phyloP scores from a whole-genome alignment of 208 protist species.

The Porcisia deanei region DNA sequence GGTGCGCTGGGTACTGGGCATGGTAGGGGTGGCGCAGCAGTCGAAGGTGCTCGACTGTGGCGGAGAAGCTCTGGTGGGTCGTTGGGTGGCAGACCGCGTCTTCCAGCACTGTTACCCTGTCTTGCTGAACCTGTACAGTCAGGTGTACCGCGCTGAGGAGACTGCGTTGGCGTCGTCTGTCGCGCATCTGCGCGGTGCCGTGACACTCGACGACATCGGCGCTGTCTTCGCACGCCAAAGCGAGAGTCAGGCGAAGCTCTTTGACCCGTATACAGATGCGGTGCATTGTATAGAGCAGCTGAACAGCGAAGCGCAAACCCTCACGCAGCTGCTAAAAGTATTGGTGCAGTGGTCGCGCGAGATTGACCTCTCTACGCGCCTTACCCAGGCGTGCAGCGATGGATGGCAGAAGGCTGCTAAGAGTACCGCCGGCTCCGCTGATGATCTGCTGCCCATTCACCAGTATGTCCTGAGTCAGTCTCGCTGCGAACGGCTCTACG shows the following conservation, averaged over 20 bases:
- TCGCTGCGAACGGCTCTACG: constrained; percentile 47
- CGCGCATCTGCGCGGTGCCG: constrained; percentile 44
- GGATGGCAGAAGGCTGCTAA: neutral
- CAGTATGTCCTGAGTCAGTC: constrained; percentile 82
- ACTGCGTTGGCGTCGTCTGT: constrained; percentile 37
- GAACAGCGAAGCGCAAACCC: constrained; percentile 33
- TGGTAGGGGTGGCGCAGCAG: constrained; percentile 44
- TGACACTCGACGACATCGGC: constrained; percentile 82
- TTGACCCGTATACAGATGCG: constrained; percentile 86
- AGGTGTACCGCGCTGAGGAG: constrained; percentile 62
- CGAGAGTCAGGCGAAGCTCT: constrained; percentile 54
- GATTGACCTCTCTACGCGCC: constrained; percentile 75
- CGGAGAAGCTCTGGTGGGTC: constrained; percentile 48
- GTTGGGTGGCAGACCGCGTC: constrained; percentile 71
- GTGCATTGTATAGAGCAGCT: constrained; percentile 77
- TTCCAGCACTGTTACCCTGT: constrained; percentile 54
- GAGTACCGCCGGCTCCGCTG: constrained; percentile 50
- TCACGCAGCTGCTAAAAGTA: constrained; percentile 63
- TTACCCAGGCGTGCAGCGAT: constrained; percentile 52
- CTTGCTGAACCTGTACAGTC: constrained; percentile 72
- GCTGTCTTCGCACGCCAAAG: constrained; percentile 70
- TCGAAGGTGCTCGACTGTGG: constrained; percentile 33
- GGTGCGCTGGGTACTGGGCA: constrained; percentile 62
- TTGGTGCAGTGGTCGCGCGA: constrained; percentile 78
- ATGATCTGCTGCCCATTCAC: constrained; percentile 89